A percentile compares a stretch with the other conserved stretches of the same genome.
These are phyloP conservation scores for Heliocybe sulcata DNA, from an alignment of 1,284 basidiomycete species.

Conservation along the genomic window DNA sequence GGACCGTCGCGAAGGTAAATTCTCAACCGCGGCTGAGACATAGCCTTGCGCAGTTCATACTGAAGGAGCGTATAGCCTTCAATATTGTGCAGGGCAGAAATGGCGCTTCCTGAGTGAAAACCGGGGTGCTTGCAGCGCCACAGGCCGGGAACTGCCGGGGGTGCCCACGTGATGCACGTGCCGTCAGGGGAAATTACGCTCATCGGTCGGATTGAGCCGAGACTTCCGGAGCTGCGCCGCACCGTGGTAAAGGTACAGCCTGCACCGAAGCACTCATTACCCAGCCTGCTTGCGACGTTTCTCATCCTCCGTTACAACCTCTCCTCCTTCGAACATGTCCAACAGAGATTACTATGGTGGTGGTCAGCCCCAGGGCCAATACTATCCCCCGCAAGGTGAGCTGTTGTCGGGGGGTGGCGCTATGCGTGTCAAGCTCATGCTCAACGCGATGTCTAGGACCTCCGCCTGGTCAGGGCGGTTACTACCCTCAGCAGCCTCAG, in stretches of 20 bases:
- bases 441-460: conserved; percentile 31
- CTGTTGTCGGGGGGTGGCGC: neutral
- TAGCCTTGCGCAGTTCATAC: too few species aligned
- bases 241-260: neutral
- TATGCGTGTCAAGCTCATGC: neutral
- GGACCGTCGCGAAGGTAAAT: too few species aligned
- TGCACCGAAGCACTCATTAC: neutral
- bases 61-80: too few species aligned
- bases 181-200: neutral
- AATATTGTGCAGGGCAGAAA: too few species aligned
- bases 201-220: neutral
- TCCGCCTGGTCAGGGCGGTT: conserved; percentile 57
- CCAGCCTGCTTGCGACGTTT: neutral
- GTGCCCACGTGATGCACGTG: neutral
- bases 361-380: conserved; percentile 41
- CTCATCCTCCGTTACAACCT: neutral
- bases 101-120: too few species aligned
- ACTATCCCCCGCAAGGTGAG: conserved; percentile 65
- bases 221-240: neutral
- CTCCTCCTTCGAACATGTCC: conserved; percentile 42
- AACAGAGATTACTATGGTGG: conserved; percentile 67
- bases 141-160: too few species aligned
- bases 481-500: conserved; percentile 73
- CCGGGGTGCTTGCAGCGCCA: too few species aligned
- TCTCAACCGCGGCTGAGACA: too few species aligned